Percentiles rank a stretch among this genome's conserved stretches.
Evolutionary conservation across 352 stramenopile genomes (phyloP).

Genomic region (Phytophthora syringae): DNA sequence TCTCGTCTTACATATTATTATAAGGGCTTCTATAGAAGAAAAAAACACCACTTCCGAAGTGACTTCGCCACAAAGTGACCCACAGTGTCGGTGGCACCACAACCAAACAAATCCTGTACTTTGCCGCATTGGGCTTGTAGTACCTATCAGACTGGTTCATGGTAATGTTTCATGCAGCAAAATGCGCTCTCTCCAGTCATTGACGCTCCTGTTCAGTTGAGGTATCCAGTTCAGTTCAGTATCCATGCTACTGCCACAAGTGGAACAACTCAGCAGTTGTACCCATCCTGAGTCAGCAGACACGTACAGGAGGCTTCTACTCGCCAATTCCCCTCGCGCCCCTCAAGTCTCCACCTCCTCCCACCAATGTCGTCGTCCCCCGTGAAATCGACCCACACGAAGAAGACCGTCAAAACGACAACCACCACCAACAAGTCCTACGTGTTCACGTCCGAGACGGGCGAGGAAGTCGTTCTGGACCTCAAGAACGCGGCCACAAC

Average conservation of each 20-base stretch:
- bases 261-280: not conserved
- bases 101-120: no score
- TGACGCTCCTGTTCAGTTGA: no score
- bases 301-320: slow-evolving; percentile 17
- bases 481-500: slow-evolving; percentile 31
- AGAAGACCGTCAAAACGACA: slow-evolving; percentile 34
- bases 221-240: no score
- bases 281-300: not conserved
- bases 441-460: slow-evolving; percentile 31
- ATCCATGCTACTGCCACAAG: slow-evolving; percentile 7
- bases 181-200: no score
- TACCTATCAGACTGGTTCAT: no score
- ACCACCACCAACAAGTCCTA: slow-evolving; percentile 34
- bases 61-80: no score
- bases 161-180: no score
- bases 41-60: no score
- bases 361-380: slow-evolving; percentile 26
- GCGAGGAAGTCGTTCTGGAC: slow-evolving; percentile 30
- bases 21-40: no score
- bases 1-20: no score
- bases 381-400: slow-evolving; percentile 25
- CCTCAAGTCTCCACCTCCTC: not conserved
- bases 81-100: no score
- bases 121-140: no score
- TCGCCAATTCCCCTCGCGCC: slow-evolving; percentile 20